Conservation (phyloP, 1,284 basidiomycete genomes). For the Cronartium quercuum region DNA sequence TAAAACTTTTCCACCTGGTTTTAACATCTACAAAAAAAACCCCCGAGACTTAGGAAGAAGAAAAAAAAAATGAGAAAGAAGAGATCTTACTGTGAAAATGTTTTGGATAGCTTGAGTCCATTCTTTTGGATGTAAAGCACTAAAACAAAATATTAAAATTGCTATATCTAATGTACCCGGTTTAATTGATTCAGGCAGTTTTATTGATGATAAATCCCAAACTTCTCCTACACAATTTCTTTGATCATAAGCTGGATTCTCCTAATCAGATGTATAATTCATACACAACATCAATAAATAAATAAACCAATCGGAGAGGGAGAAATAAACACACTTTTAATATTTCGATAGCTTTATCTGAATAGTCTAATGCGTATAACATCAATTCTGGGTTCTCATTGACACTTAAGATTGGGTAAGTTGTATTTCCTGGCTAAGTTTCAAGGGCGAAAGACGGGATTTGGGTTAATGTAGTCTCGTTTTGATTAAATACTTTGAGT, state of each 20-base stretch:
- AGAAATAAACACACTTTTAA: slow-evolving; percentile 60
- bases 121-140: slow-evolving; percentile 86
- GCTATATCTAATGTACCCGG: slow-evolving; percentile 69
- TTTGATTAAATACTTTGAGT: neutral
- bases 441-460: neutral
- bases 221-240: slow-evolving; percentile 71
- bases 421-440: slow-evolving; percentile 72
- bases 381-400: slow-evolving; percentile 75
- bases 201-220: slow-evolving; percentile 77
- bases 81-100: slow-evolving; percentile 60
- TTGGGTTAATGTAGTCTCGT: neutral
- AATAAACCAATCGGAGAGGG: neutral
- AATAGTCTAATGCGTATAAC: slow-evolving; percentile 83
- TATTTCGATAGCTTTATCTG: slow-evolving; percentile 78
- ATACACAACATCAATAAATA: slow-evolving; percentile 14
- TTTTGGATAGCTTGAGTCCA: slow-evolving; percentile 83
- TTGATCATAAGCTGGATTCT: slow-evolving; percentile 64
- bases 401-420: slow-evolving; percentile 75
- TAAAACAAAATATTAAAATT: slow-evolving; percentile 90
- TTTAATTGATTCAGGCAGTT: slow-evolving; percentile 61
- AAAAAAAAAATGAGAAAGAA: neutral
- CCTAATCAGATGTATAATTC: slow-evolving; percentile 51
- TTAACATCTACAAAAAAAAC: slow-evolving; percentile 63
- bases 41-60: neutral
- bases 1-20: slow-evolving; percentile 75